phyloP scores from a whole-genome alignment of 371 early-diverging fungal species.

The Basidiobolus meristosporus region DNA sequence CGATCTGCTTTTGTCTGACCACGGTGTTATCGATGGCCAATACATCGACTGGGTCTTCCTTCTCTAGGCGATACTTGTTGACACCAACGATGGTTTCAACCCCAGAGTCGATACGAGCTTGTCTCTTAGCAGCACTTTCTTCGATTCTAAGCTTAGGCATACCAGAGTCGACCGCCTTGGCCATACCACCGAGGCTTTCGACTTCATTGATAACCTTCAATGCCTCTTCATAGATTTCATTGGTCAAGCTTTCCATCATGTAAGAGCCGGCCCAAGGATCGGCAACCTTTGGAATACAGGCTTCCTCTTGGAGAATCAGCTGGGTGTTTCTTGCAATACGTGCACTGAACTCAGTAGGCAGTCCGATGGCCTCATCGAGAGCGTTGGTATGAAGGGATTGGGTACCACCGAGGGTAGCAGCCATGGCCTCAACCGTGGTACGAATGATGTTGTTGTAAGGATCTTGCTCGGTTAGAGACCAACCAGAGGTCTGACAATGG shows the following conservation, averaged over 20 bases:
- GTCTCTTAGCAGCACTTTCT: slow-evolving; percentile 66
- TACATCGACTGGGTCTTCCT: slow-evolving; percentile 48
- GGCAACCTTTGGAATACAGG: slow-evolving; percentile 59
- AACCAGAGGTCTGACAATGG: slow-evolving; percentile 77
- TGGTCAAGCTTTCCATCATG: slow-evolving; percentile 77
- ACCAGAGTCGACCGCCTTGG: slow-evolving; percentile 68
- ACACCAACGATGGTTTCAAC: slow-evolving; percentile 69
- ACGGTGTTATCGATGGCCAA: slow-evolving; percentile 56
- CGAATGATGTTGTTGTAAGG: slow-evolving; percentile 78
- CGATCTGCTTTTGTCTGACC: slow-evolving; percentile 43
- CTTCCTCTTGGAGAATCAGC: slow-evolving; percentile 68
- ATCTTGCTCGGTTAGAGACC: slow-evolving; percentile 78
- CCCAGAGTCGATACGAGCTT: slow-evolving; percentile 66
- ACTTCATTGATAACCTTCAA: slow-evolving; percentile 46
- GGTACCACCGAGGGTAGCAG: slow-evolving; percentile 71
- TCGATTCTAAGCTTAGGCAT: slow-evolving; percentile 76
- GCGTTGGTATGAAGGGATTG: slow-evolving; percentile 77
- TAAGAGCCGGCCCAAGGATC: slow-evolving; percentile 84
- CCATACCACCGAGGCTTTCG: slow-evolving; percentile 74
- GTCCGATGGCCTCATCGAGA: slow-evolving; percentile 69
- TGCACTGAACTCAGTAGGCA: slow-evolving; percentile 64
- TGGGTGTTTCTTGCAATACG: slow-evolving; percentile 79
- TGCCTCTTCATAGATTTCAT: slow-evolving; percentile 47
- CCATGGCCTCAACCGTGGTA: slow-evolving; percentile 79
- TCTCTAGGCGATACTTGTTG: slow-evolving; percentile 57